These are phyloP conservation scores for Boletus subcaerulescens DNA, from an alignment of 768 basidiomycete species.

Conservation along the genomic window DNA sequence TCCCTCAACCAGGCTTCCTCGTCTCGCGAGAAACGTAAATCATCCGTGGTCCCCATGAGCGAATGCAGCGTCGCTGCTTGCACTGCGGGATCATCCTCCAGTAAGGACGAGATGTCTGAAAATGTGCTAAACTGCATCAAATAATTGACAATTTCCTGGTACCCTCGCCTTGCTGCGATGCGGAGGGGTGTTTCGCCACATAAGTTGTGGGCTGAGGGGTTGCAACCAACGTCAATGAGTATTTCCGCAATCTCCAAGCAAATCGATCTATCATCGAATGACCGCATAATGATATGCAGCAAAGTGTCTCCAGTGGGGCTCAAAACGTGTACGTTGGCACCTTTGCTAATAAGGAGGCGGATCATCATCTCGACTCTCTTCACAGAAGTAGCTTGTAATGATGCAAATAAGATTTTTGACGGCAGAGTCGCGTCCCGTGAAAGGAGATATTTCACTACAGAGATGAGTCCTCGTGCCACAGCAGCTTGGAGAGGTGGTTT, in stretches of 20 bases:
- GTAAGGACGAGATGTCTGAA: not conserved
- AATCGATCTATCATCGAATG: not conserved
- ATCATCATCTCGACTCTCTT: slow-evolving; percentile 5
- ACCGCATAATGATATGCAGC: not conserved
- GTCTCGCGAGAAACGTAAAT: not conserved
- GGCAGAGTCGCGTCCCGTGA: not conserved
- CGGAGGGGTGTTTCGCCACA: not conserved
- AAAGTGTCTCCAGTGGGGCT: not conserved
- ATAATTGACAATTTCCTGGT: not conserved
- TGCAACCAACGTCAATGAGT: too few relatives aligned
- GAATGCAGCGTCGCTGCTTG: not conserved
- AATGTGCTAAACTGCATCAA: not conserved
- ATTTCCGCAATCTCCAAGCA: not conserved
- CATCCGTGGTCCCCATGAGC: not conserved
- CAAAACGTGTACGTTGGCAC: not conserved
- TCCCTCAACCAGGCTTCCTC: not conserved
- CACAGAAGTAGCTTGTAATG: not conserved
- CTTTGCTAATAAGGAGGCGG: not conserved
- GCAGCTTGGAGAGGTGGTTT: not conserved
- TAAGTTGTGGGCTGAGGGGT: not conserved
- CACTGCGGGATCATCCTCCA: not conserved
- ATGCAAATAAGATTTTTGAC: not conserved
- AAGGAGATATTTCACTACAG: not conserved
- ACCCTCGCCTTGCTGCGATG: not conserved
- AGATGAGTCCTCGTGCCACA: not conserved